Evolutionary conservation across 805 yeast species (phyloP).

Genomic region (Candida taoyuanica): DNA sequence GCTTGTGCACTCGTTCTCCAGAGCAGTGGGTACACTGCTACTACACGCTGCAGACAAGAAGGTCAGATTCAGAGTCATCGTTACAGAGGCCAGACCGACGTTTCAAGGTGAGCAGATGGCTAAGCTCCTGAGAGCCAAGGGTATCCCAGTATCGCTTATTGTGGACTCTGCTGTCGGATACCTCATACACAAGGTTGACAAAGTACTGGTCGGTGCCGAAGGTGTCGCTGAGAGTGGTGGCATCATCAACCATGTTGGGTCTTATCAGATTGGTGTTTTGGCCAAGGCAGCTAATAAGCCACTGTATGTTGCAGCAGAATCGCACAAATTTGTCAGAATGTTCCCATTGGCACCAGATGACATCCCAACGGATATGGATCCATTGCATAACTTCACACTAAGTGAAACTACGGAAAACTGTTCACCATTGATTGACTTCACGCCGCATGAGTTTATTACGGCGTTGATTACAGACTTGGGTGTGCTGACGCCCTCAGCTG

Average conservation of each 20-base stretch:
- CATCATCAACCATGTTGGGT: conserved; percentile 90
- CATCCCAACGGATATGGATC: conserved; percentile 56
- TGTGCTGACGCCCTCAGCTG: conserved; percentile 95
- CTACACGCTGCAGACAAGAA: conserved; percentile 71
- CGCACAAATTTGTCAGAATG: conserved; percentile 93
- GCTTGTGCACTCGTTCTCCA: conserved; percentile 84
- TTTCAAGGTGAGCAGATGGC: conserved; percentile 74
- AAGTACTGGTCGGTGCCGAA: conserved; percentile 95
- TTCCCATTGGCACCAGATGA: conserved; percentile 93
- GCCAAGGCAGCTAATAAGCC: conserved; percentile 91
- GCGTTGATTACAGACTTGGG: conserved; percentile 96
- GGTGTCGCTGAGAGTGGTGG: conserved; percentile 99
- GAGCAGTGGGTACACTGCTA: conserved; percentile 80
- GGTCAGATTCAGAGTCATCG: conserved; percentile 82
- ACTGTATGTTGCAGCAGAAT: conserved; percentile 88
- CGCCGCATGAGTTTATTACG: conserved; percentile 93
- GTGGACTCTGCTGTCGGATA: conserved; percentile 94
- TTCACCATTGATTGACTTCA: conserved; percentile 74
- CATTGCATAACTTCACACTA: conserved; percentile 39
- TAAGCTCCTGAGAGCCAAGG: conserved; percentile 54
- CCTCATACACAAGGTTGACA: conserved; percentile 85
- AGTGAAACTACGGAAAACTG: conserved; percentile 35
- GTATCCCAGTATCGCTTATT: conserved; percentile 82
- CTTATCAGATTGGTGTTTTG: conserved; percentile 89
- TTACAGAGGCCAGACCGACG: conserved; percentile 90